Base-by-base conservation (phyloP, 768 basidiomycete species). In the Agaricus bisporus region DNA sequence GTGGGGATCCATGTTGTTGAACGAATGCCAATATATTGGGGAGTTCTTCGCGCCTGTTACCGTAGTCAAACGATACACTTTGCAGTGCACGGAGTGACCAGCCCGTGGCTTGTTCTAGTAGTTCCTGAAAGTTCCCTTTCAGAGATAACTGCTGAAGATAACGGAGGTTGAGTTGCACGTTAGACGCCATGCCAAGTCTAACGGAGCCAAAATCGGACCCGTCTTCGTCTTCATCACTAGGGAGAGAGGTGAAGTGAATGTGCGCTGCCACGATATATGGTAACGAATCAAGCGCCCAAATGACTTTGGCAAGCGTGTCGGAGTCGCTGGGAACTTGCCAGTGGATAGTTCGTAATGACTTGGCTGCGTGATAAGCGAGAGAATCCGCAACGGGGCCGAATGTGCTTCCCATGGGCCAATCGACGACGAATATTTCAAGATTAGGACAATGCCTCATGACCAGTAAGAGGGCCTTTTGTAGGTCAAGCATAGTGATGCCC, bases 401-500 rank as follows among this genome's bases (percentile, higher is more conserved):
- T 12, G 80, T 74, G 6, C 61, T 64, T 3, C 76, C 71, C 70
- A 89, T 73, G 0, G 86, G 80, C 70, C 80, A 82, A 56, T 86
- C 84, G 41, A 86, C 68, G 35, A 86, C 73, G 66, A 89, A 86
- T 7, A 86, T 81, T 57, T 87, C 79, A 47, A 90, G 79, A 59
- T 88, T 88, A 4, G 85, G 84, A 56, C 84, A 86, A 51, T 79
- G 85, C 11, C 69, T 68, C 29, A 89, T 77, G 52, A 88, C 73
- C 25, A 79, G 73, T 8, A 79, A 68, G 18, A 91, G 71, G 0
- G 81, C 76, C 22, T 70, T 69, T 60, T 83, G 77, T 25, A 82
- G 69, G 29, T 79, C 73, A 9, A 75, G 69, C 60, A 79, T 69
- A 5, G 75, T 73, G 2, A 72, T 65, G 5, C 68, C 71, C 8